Base-by-base conservation (phyloP, 495 filamentous ascomycete genomes). In the Penicillium dipodomyicola region DNA sequence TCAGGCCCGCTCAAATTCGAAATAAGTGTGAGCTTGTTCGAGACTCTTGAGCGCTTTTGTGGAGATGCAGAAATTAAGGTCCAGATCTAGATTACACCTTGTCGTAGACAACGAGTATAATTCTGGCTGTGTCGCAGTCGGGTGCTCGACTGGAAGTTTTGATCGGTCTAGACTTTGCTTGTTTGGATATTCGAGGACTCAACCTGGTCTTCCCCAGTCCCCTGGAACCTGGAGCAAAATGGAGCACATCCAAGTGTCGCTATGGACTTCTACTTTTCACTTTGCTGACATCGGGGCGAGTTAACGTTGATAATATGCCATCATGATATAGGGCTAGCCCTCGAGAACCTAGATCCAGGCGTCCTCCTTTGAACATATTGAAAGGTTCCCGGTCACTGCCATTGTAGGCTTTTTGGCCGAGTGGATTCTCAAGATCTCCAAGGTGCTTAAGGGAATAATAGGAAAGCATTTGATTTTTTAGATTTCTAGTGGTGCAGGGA, bases 1-100 rank as follows among this genome's bases (percentile, higher is more conserved):
- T n/a, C 1, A 10, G 25, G 15, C 11, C 25, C 39, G 17, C 23
- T 37, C 10, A 17, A 20, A 22, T 27, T 20, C 14, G 23, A 43
- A 33, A 14, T 9, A 2, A 22, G 5, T 2, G 15, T 27, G 50
- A 27, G n/a, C 17, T 5, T 43, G 37, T 52, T 52, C 50, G 12
- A 52, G 50, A 33, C 50, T 43, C 25, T 43, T 8, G 27, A 23
- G 17, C 49, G 20, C 22, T 51, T 41, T 19, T 22, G 27, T 30
- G 17, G 23, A 42, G 50, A 52, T 33, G 22, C 6, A 19, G 39
- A 32, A 9, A 43, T 43, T 43, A 30, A 50, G 48, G 48, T 40
- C 35, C 7, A 51, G 49, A 51, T 51, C 23, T 51, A 51, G 49
- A 51, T 40, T 29, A 15, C 33, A 27, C 6, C 35, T 40, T 11